These are phyloP conservation scores for Thalassiosira profunda DNA, from an alignment of 108 stramenopile species.

Conservation along the genomic window DNA sequence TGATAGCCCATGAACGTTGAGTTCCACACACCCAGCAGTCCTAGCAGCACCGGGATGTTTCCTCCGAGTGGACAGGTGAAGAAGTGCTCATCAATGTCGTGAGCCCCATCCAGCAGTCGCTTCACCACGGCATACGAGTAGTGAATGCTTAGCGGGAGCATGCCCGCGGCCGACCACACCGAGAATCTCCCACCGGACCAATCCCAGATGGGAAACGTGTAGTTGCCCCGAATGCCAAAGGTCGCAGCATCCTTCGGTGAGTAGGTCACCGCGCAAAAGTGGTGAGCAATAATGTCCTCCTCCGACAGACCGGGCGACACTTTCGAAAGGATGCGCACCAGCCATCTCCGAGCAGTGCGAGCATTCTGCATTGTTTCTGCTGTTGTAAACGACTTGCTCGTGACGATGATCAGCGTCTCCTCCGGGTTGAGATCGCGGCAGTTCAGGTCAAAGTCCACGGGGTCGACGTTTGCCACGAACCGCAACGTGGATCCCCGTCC, in stretches of 20 bases:
- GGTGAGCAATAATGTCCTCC: conserved; percentile 67
- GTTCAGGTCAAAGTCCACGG: conserved; percentile 90
- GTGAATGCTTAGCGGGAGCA: conserved; percentile 93
- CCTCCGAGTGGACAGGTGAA: conserved; percentile 92
- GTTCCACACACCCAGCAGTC: conserved; percentile 98
- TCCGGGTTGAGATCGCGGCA: conserved; percentile 78
- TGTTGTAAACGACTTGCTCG: conserved; percentile 88
- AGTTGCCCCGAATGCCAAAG: conserved; percentile 83
- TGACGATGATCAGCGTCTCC: conserved; percentile 70
- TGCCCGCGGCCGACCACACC: conserved; percentile 82
- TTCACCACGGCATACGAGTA: conserved; percentile 85
- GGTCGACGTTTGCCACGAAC: conserved; percentile 98
- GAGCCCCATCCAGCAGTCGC: conserved; percentile 93
- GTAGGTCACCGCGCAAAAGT: conserved; percentile 89
- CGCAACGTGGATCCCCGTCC: conserved; percentile 71
- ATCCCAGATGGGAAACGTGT: conserved; percentile 97
- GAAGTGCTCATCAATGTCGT: conserved; percentile 98
- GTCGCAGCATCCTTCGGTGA: conserved; percentile 14
- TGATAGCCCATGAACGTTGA: conserved; percentile 97
- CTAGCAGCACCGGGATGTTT: conserved; percentile 98
- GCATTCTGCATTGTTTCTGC: conserved; percentile 92
- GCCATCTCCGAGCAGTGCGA: conserved; percentile 74
- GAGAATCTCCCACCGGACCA: conserved; percentile 98
- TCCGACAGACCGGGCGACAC: conserved; percentile 14
- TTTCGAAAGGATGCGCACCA: conserved; percentile 52